Evolutionary conservation across 2,329 filamentous ascomycete genomes (phyloP), one percentile per base, ranked within the genome.

Genomic region (Westerdykella aurantiaca): DNA sequence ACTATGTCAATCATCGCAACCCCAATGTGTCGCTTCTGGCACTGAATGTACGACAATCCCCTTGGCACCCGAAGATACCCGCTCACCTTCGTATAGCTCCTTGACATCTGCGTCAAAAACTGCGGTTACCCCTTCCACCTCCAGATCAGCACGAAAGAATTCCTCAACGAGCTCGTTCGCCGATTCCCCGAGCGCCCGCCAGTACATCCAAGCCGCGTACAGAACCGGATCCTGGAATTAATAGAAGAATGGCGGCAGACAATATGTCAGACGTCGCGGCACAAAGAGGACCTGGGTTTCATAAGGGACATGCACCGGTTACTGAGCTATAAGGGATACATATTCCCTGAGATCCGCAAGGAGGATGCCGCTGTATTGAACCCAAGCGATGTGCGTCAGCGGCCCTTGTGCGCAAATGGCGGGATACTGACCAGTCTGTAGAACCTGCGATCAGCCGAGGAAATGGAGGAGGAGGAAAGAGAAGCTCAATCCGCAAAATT

Each of bases 91-190:
- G 23, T 29, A 45, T 59, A 84, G 72, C 81, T 98, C 55, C 86
- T 98, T 64, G 93, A 98, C 68, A 97, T 97, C 51, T 97, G 93
- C 70, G 93, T 97, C 70, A 98, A 98, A 76, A 98, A 98, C 73
- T 98, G 93, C 77, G 93, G 93, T 58, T 98, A 98, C 67, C 90
- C 93, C 1, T 98, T 98, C 70, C 93, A 98, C 64, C 82, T 98
- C 46, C 93, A 98, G 70, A 96, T 98, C 65, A 90, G 87, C 69
- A 97, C 93, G 55, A 98, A 98, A 69, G 93, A 98, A 63, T 98
- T 98, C 60, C 82, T 98, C 58, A 98, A 98, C 71, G 93, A 98
- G 73, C 82, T 98, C 47, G 93, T 98, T 49, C 83, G 93, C 55
- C 81, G 93, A 53, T 98, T 98, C 61, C 93, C 93, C 38, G 93